Conservation (phyloP, 192 early-diverging fungal genomes). For the Mortierella alpina region DNA sequence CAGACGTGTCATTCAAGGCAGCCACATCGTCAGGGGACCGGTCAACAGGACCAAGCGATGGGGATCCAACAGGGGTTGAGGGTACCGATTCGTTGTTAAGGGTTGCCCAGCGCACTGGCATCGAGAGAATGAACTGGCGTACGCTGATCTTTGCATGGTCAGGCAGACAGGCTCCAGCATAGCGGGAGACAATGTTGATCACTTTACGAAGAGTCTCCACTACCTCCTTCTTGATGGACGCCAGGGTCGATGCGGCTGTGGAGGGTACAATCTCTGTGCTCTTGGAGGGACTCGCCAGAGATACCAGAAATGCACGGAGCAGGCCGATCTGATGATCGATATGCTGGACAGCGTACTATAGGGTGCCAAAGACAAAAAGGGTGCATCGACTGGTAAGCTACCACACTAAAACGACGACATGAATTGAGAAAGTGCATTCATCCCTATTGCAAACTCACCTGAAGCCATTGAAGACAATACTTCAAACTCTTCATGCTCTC, state of each 20-base stretch:
- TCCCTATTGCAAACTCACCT: slow-evolving; percentile 48
- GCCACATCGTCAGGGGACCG: slow-evolving; percentile 33
- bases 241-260: slow-evolving; percentile 56
- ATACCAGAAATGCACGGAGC: slow-evolving; percentile 68
- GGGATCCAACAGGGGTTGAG: slow-evolving; percentile 56
- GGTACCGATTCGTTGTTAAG: slow-evolving; percentile 56
- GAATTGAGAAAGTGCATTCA: too few relatives aligned
- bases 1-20: slow-evolving; percentile 53
- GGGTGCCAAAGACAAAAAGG: background rate
- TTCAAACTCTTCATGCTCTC: slow-evolving; percentile 88
- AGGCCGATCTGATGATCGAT: slow-evolving; percentile 74
- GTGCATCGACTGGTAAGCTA: background rate
- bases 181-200: slow-evolving; percentile 86
- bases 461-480: slow-evolving; percentile 91
- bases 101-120: slow-evolving; percentile 83
- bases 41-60: slow-evolving; percentile 46
- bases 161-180: slow-evolving; percentile 87
- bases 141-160: slow-evolving; percentile 84
- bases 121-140: slow-evolving; percentile 81
- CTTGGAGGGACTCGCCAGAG: slow-evolving; percentile 45
- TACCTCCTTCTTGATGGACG: slow-evolving; percentile 80
- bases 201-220: slow-evolving; percentile 86
- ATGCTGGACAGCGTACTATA: slow-evolving; percentile 80
- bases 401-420: too few relatives aligned
- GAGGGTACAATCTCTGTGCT: slow-evolving; percentile 39